A percentile compares a stretch with the other conserved stretches of the same genome.
Conservation (phyloP, 176 grass and related monocot species). For the Poa pratensis region DNA sequence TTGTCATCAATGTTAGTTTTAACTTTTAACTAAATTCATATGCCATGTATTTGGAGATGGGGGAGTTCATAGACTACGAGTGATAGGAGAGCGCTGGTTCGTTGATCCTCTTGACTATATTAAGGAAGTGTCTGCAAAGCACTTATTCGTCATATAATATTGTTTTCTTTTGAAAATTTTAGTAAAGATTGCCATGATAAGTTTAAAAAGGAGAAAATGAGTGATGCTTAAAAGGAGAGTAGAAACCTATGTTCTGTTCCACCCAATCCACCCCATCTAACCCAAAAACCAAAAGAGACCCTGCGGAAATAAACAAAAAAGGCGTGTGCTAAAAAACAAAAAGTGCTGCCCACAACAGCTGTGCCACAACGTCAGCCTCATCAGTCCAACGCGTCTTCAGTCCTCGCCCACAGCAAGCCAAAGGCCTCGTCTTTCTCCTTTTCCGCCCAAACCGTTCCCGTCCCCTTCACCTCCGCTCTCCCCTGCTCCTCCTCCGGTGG, state of each 20-base stretch:
- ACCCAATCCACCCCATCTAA: constrained; percentile 20
- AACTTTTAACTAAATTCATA: too few relatives aligned
- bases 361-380: constrained; percentile 15
- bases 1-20: too few relatives aligned
- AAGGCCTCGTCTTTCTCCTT: constrained; percentile 29
- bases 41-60: too few relatives aligned
- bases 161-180: too few relatives aligned
- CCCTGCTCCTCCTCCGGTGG: neutral
- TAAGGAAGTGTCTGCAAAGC: too few relatives aligned
- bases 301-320: constrained; percentile 27
- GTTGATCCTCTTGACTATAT: too few relatives aligned
- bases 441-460: constrained; percentile 35
- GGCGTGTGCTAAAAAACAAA: neutral
- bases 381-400: constrained; percentile 57
- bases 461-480: neutral
- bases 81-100: too few relatives aligned
- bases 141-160: too few relatives aligned
- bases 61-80: too few relatives aligned
- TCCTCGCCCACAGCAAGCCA: constrained; percentile 37
- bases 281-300: neutral
- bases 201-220: neutral
- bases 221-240: neutral
- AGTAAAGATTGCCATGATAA: too few relatives aligned
- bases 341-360: constrained; percentile 26
- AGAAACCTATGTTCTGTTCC: neutral